Conservation (phyloP, 371 early-diverging fungal species). For the Haplosporangium sp. region DNA sequence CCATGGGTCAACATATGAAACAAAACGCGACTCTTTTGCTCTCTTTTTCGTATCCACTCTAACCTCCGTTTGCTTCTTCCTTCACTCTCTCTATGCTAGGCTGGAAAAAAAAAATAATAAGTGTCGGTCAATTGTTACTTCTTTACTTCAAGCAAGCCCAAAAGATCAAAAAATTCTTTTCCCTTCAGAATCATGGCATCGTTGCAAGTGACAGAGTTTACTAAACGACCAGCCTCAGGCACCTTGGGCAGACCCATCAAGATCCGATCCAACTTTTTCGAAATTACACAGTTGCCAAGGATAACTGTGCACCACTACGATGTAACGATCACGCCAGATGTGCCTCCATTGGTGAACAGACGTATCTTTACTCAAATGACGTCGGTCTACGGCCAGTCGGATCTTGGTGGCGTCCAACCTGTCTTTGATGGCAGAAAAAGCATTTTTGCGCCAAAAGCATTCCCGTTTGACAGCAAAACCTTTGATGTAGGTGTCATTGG, state of each 20-base stretch:
- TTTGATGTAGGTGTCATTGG: slow-evolving; percentile 57
- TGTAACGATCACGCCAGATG: slow-evolving; percentile 56
- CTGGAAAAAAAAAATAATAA: slow-evolving; percentile 3
- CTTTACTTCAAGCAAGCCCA: too few species aligned
- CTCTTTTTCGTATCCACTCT: too few species aligned
- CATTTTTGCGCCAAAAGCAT: slow-evolving; percentile 57
- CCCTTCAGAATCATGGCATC: too few species aligned
- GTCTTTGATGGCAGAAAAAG: slow-evolving; percentile 67
- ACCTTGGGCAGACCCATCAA: slow-evolving; percentile 16
- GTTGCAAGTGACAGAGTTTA: slow-evolving; percentile 29
- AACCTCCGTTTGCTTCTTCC: too few species aligned
- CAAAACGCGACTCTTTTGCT: too few species aligned
- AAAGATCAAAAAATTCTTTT: too few species aligned
- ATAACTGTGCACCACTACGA: slow-evolving; percentile 55
- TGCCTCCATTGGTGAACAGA: slow-evolving; percentile 60
- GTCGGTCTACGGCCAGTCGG: slow-evolving; percentile 33
- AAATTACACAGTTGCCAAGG: slow-evolving; percentile 39
- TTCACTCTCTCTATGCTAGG: too few species aligned
- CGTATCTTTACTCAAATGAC: slow-evolving; percentile 63
- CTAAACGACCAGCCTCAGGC: slow-evolving; percentile 37
- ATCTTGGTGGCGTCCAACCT: slow-evolving; percentile 51
- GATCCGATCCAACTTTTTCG: slow-evolving; percentile 53
- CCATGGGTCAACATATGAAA: too few species aligned
- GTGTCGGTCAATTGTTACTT: too few species aligned
- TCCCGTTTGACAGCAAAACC: slow-evolving; percentile 55